These are phyloP conservation scores for Lupinus albus DNA, from an alignment of 306 rosid species.

Conservation along the genomic window DNA sequence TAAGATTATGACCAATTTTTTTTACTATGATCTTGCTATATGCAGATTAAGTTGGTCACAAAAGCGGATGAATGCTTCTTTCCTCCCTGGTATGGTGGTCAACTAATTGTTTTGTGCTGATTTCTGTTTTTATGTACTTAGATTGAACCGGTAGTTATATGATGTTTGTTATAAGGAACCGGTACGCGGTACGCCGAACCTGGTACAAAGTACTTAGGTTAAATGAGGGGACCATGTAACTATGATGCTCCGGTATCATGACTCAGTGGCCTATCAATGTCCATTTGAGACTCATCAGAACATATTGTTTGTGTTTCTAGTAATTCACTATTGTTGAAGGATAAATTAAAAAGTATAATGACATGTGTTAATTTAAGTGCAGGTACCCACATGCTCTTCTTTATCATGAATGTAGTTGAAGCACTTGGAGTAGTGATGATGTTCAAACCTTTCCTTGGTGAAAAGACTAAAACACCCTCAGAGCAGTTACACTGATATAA, in stretches of 20 bases:
- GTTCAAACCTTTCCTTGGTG: conserved; percentile 53
- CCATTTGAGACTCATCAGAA: background rate
- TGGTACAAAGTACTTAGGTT: no score
- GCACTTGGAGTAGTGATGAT: conserved; percentile 46
- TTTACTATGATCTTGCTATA: conserved; percentile 22
- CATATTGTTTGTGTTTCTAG: background rate
- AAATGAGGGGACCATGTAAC: no score
- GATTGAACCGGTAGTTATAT: no score
- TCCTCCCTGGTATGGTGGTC: conserved; percentile 51
- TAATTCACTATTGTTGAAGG: background rate
- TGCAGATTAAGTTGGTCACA: conserved; percentile 58
- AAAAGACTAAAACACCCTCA: conserved; percentile 25
- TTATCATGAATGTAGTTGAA: conserved; percentile 43
- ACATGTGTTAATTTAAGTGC: conserved; percentile 21
- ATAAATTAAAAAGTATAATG: background rate
- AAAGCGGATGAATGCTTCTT: conserved; percentile 48
- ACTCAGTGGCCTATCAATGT: no score
- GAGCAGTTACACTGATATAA: conserved; percentile 33
- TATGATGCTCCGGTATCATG: no score
- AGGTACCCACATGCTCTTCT: conserved; percentile 53
- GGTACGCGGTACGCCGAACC: no score
- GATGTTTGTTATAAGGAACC: no score
- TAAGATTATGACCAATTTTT: conserved; percentile 1
- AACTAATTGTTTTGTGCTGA: conserved; percentile 12
- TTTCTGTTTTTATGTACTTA: background rate